Evolutionary conservation across 1,284 basidiomycete species (phyloP).

Genomic region (Ceratobasidium sp.): DNA sequence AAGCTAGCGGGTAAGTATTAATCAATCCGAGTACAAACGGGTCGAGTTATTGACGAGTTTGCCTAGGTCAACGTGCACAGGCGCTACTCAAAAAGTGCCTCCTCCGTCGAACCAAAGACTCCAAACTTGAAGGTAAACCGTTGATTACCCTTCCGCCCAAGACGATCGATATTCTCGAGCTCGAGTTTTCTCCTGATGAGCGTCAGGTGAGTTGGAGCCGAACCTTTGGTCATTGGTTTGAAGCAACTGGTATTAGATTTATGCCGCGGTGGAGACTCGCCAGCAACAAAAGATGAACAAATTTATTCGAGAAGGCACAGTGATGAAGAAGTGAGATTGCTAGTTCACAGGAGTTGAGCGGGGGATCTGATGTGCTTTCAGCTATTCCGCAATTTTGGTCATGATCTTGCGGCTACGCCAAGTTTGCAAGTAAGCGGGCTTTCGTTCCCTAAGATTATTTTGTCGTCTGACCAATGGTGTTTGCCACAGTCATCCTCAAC

Average conservation of each 20-base stretch:
- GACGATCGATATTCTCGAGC: constrained; percentile 61
- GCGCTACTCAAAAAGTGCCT: constrained; percentile 65
- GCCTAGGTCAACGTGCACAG: constrained; percentile 58
- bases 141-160: constrained; percentile 66
- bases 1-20: constrained; percentile 58
- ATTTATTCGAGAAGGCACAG: constrained; percentile 62
- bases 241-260: constrained; percentile 53
- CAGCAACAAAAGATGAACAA: constrained; percentile 62
- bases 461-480: not conserved
- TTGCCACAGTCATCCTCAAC: constrained; percentile 59
- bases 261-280: constrained; percentile 62
- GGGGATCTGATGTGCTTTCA: constrained; percentile 4
- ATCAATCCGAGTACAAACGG: not conserved
- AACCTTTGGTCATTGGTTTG: not conserved
- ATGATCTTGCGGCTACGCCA: constrained; percentile 73
- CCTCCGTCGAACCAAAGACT: constrained; percentile 67
- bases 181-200: constrained; percentile 67
- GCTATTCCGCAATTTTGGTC: constrained; percentile 50
- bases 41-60: constrained; percentile 43
- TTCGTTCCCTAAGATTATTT: not conserved
- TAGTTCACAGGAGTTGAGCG: not conserved
- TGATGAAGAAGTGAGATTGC: constrained; percentile 64
- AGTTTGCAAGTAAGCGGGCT: constrained; percentile 57
- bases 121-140: constrained; percentile 62
- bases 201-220: constrained; percentile 56